Base-by-base conservation (phyloP, 2,329 filamentous ascomycete genomes). In the Paecilomyces niveus region DNA sequence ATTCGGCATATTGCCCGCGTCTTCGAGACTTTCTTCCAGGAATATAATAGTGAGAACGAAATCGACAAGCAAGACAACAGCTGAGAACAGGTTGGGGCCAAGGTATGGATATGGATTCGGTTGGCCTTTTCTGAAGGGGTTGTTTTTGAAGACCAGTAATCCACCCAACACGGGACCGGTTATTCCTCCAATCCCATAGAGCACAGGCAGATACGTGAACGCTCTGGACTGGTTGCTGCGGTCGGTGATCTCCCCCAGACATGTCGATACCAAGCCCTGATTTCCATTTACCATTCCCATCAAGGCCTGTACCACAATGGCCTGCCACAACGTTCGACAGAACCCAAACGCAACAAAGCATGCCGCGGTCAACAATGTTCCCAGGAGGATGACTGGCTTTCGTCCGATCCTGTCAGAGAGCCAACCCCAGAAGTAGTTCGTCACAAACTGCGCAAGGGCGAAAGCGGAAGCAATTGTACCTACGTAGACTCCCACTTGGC, bases 231-330 rank as follows among this genome's bases (percentile, higher is more conserved):
- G 94, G 72, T 99, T 99, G 63, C 89, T 94, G 57, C 91, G 86
- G 70, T 97, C 92, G 1, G 94, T 99, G 56, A 99, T 89, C 73
- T 99, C 94, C 49, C 94, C 94, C 54, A 99, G 75, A 54, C 93
- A 96, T 0, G 94, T 97, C 7, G 91, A 93, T 13, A 99, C 92
- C 11, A 97, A 87, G 3, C 91, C 93, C 31, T 94, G 92, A 68
- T 99, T 99, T 56, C 94, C 94, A 72, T 97, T 99, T 55, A 96
- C 85, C 56, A 96, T 72, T 3, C 94, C 94, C 92, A 97, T 97
- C 62, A 92, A 78, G 1, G 89, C 85, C 71, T 99, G 94, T 0
- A 96, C 90, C 15, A 90, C 63, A 13, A 97, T 81, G 2, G 95
- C 87, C 72, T 97, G 92, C 84, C 87, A 90, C 61, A 96, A 84